These are phyloP conservation scores for Volutella citrinella DNA, from an alignment of 2,329 filamentous ascomycete species.

Conservation along the genomic window DNA sequence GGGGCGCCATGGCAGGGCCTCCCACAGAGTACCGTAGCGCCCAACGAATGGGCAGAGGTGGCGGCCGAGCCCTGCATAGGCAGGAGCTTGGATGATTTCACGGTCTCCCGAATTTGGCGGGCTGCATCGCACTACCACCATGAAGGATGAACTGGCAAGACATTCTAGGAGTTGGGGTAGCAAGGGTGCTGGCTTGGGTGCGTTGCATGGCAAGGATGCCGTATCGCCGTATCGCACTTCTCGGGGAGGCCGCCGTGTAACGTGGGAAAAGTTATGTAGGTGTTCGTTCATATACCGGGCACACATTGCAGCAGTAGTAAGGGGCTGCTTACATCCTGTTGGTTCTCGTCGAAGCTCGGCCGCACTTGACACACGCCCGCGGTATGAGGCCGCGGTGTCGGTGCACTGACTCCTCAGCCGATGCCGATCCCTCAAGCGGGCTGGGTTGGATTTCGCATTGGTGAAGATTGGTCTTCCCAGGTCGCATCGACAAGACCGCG, in stretches of 20 bases:
- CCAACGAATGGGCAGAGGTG: too few species aligned
- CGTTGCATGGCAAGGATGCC: slow-evolving; percentile 13
- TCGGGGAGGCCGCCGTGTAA: slow-evolving; percentile 14
- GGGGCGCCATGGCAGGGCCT: slow-evolving; percentile 4
- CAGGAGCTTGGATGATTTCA: slow-evolving; percentile 10
- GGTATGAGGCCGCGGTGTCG: slow-evolving; percentile 9
- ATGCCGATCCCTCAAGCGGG: slow-evolving; percentile 21
- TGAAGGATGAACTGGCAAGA: slow-evolving; percentile 15
- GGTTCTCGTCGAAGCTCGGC: not conserved
- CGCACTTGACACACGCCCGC: slow-evolving; percentile 18
- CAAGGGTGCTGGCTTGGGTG: slow-evolving; percentile 15
- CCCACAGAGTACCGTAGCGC: too few species aligned
- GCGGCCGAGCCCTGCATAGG: slow-evolving; percentile 13
- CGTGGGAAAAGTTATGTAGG: too few species aligned
- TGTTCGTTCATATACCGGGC: too few species aligned
- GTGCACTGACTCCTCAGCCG: slow-evolving; percentile 15
- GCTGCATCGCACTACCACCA: slow-evolving; percentile 22
- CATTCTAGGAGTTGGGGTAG: slow-evolving; percentile 13
- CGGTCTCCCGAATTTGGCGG: slow-evolving; percentile 21
- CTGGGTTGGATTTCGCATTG: slow-evolving; percentile 22
- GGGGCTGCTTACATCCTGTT: not conserved
- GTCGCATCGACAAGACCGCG: slow-evolving; percentile 12
- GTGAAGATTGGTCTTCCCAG: slow-evolving; percentile 15
- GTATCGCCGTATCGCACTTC: too few species aligned
- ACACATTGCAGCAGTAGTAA: slow-evolving; percentile 1